Base-by-base conservation (phyloP, 163 green algal genomes). In the Volvox carteri region DNA sequence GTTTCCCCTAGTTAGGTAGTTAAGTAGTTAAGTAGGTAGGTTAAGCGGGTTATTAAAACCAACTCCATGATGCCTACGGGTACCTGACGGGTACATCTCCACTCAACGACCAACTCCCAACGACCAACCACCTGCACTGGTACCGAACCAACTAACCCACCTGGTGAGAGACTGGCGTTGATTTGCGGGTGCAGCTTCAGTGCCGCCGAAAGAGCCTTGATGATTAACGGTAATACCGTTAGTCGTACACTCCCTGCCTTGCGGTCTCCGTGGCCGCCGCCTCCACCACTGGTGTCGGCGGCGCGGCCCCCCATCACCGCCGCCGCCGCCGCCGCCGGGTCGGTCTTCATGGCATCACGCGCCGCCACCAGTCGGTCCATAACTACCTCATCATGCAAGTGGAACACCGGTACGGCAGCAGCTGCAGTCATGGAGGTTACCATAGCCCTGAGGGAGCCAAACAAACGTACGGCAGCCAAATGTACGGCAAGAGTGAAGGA, bases 191-290 rank as follows among this genome's bases (percentile, higher is more conserved):
- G 95, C 23, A 95, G 75, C 0, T 44, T 33, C n/a, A 98, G 90
- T 2, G 95, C 94, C 30, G 94, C 52, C 16, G 94, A 96, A 18
- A 98, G 90, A 0, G 97, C 96, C 92, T 98, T 98, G 62, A 98
- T 79, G 35, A 98, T 84, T 46, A 98, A 94, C 6, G 95, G 95
- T 50, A 98, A 88, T 65, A 95, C 94, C 19, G 96, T 98, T 12
- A 98, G 93, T 90, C 93, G 95, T 88, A 37, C 52, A 46, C 37
- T 19, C 8, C n/a, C 11, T 21, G 12, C 21, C 25, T 4, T 1
- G 48, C 48, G 12, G 48, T 14, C 14, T 14, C 48, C 48, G 48
- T 14, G 12, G 70, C 33, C n/a, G 16, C 11, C n/a, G 12, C 21
- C 25, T 4, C 2, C 30, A 42, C 37, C 58, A n/a, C 14, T 68